These are phyloP conservation scores for Penicillium bialowiezense DNA, from an alignment of 495 filamentous ascomycete species.

Conservation along the genomic window DNA sequence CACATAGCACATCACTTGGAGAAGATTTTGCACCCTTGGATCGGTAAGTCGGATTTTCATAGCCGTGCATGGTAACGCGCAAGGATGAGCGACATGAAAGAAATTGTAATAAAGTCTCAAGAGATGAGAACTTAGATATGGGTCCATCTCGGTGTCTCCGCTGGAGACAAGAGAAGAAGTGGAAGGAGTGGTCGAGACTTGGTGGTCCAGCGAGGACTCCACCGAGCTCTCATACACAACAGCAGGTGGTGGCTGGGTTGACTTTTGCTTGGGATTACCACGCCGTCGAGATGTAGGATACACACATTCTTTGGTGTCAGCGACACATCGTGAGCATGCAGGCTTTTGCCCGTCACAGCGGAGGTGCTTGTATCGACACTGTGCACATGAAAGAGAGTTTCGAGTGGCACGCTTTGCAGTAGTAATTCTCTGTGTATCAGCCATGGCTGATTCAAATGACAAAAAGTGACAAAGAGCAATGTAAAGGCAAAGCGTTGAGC, in stretches of 20 bases:
- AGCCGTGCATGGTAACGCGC: constrained; percentile 13
- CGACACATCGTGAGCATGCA: constrained; percentile 14
- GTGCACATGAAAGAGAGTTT: constrained; percentile 20
- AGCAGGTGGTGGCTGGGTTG: background rate
- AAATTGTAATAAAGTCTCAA: constrained; percentile 11
- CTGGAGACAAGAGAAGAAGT: background rate
- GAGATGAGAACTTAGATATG: background rate
- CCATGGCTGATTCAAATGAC: background rate
- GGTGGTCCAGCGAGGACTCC: background rate
- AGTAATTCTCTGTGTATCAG: background rate
- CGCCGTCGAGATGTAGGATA: constrained; percentile 15
- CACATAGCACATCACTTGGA: constrained; percentile 13
- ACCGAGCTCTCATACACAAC: background rate
- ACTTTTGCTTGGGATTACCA: constrained; percentile 3
- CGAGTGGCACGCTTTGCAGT: constrained; percentile 3
- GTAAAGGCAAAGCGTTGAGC: too few relatives aligned
- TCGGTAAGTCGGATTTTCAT: constrained; percentile 5
- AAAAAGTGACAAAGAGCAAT: too few relatives aligned
- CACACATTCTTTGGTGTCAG: constrained; percentile 11
- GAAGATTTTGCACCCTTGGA: constrained; percentile 7
- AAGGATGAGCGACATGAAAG: constrained; percentile 23
- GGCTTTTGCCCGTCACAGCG: constrained; percentile 22
- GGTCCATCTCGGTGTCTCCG: background rate
- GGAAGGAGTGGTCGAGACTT: background rate
- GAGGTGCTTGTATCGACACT: constrained; percentile 23